Conservation (phyloP, 1,284 basidiomycete species). For the Ganoderma boninense region DNA sequence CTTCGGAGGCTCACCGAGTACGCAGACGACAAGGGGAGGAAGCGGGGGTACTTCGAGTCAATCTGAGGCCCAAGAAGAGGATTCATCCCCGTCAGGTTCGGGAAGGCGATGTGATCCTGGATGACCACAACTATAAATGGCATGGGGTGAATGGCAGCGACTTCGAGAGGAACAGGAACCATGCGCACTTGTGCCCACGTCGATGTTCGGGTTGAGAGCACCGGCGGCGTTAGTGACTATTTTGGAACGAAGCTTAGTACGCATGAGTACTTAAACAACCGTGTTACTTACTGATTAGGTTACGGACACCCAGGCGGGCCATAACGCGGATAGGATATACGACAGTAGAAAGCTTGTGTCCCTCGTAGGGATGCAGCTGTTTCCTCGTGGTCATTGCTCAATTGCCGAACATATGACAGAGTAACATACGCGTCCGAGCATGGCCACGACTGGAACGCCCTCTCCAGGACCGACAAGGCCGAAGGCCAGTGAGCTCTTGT, state of each 20-base stretch:
- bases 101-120: slow-evolving; percentile 84
- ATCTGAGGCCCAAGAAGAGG: slow-evolving; percentile 76
- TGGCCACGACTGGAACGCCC: slow-evolving; percentile 79
- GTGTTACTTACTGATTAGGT: slow-evolving; percentile 70
- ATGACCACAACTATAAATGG: slow-evolving; percentile 72
- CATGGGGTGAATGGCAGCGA: background rate
- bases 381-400: slow-evolving; percentile 12
- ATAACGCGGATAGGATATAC: slow-evolving; percentile 83
- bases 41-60: slow-evolving; percentile 66
- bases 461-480: slow-evolving; percentile 69
- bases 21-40: slow-evolving; percentile 82
- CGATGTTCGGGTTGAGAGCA: slow-evolving; percentile 72
- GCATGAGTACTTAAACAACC: background rate
- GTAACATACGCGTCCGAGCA: slow-evolving; percentile 76
- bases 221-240: slow-evolving; percentile 89
- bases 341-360: slow-evolving; percentile 70
- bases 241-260: background rate
- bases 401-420: background rate
- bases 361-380: slow-evolving; percentile 88
- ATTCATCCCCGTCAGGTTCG: slow-evolving; percentile 81
- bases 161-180: slow-evolving; percentile 1
- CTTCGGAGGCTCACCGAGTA: slow-evolving; percentile 77
- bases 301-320: slow-evolving; percentile 75
- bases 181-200: slow-evolving; percentile 81
- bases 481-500: slow-evolving; percentile 81